These are phyloP conservation scores for Claviceps fusiformis DNA, from an alignment of 2,329 filamentous ascomycete genomes.

Conservation along the genomic window DNA sequence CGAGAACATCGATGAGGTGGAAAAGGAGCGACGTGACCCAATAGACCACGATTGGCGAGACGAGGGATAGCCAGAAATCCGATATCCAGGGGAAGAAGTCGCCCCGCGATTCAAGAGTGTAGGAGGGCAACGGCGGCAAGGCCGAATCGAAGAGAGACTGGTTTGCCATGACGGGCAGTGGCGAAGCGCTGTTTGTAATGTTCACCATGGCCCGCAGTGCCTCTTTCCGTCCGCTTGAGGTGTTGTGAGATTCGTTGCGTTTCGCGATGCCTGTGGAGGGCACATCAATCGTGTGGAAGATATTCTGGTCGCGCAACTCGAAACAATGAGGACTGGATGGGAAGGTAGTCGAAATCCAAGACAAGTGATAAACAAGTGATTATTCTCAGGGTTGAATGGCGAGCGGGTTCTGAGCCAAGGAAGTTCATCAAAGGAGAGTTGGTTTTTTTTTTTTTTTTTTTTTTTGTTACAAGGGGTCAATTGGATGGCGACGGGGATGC, in stretches of 20 bases:
- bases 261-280: background rate
- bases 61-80: conserved; percentile 65
- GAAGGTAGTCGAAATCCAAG: no score
- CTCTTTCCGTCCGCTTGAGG: background rate
- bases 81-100: conserved; percentile 65
- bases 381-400: background rate
- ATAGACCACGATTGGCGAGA: conserved; percentile 72
- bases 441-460: background rate
- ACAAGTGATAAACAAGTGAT: no score
- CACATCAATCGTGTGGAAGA: background rate
- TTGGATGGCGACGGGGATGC: background rate
- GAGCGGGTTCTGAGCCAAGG: background rate
- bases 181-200: conserved; percentile 17
- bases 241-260: background rate
- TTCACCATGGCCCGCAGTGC: conserved; percentile 24
- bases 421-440: background rate
- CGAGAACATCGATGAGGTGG: conserved; percentile 72
- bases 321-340: background rate
- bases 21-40: conserved; percentile 79
- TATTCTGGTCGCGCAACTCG: background rate
- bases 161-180: conserved; percentile 33
- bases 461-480: background rate
- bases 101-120: conserved; percentile 55
- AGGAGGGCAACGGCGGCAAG: conserved; percentile 76
- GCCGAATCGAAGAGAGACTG: conserved; percentile 38